These are phyloP conservation scores for Venturia oleaginea DNA, from an alignment of 2,329 filamentous ascomycete genomes.

Conservation along the genomic window DNA sequence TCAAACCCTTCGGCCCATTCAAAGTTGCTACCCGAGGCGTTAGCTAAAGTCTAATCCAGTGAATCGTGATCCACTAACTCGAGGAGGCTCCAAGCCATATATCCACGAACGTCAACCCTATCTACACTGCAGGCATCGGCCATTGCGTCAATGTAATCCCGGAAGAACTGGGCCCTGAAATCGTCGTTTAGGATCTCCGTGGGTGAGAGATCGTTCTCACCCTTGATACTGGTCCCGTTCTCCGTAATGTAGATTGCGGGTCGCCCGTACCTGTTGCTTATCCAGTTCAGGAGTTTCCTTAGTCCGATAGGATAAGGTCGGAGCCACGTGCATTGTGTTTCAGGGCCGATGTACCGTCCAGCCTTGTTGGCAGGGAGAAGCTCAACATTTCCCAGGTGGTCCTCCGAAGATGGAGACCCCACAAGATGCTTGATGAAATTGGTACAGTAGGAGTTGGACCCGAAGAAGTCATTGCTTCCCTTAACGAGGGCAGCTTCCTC, in stretches of 20 bases:
- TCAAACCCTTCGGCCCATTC: slow-evolving; percentile 90
- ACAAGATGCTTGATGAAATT: slow-evolving; percentile 73
- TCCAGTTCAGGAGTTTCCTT: slow-evolving; percentile 51
- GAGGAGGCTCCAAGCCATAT: slow-evolving; percentile 81
- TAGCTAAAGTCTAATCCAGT: slow-evolving; percentile 9
- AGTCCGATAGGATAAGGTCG: slow-evolving; percentile 39
- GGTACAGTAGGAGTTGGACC: slow-evolving; percentile 89
- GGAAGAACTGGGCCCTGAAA: slow-evolving; percentile 72
- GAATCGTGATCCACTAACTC: slow-evolving; percentile 45
- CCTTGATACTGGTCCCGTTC: slow-evolving; percentile 77
- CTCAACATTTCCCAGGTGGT: slow-evolving; percentile 74
- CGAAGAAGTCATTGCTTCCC: slow-evolving; percentile 89
- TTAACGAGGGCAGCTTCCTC: slow-evolving; percentile 66
- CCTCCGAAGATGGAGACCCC: slow-evolving; percentile 43
- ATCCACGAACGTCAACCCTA: slow-evolving; percentile 69
- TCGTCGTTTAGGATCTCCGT: slow-evolving; percentile 70
- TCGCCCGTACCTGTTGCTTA: slow-evolving; percentile 64
- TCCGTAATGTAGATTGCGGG: slow-evolving; percentile 83
- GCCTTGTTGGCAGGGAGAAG: slow-evolving; percentile 60
- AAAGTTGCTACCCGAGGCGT: slow-evolving; percentile 55
- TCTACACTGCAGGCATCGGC: slow-evolving; percentile 62
- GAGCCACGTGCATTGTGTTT: slow-evolving; percentile 77
- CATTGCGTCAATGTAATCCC: slow-evolving; percentile 67
- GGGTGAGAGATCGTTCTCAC: slow-evolving; percentile 65
- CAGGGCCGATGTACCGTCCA: slow-evolving; percentile 66